Conservation (phyloP, 352 stramenopile species). For the Halophytophthora polymorphica region DNA sequence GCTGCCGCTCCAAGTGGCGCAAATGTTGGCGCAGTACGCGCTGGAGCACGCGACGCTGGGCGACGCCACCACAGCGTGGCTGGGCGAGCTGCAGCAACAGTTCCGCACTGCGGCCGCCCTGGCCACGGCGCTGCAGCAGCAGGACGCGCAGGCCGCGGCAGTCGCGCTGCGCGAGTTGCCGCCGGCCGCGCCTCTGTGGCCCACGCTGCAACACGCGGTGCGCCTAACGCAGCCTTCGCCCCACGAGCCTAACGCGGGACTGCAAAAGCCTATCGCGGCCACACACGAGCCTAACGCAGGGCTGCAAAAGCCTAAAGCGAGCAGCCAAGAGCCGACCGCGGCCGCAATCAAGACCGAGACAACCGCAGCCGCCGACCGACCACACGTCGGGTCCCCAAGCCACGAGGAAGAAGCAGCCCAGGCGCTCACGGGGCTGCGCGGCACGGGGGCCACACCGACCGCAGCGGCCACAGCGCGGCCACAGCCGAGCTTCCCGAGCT, state of each 20-base stretch:
- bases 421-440: constrained; percentile 68
- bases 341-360: constrained; percentile 1
- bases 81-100: constrained; percentile 49
- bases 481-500: constrained; percentile 28
- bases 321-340: not conserved
- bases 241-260: too few species aligned
- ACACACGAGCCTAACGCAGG: too few species aligned
- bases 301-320: not conserved
- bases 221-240: too few species aligned
- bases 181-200: constrained; percentile 22
- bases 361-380: constrained; percentile 4
- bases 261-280: too few species aligned
- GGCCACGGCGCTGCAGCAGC: constrained; percentile 32
- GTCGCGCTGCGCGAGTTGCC: constrained; percentile 37
- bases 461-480: constrained; percentile 21
- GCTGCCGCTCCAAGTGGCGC: constrained; percentile 49
- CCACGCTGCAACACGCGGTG: constrained; percentile 45
- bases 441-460: constrained; percentile 14
- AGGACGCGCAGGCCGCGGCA: constrained; percentile 36
- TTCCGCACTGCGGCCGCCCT: constrained; percentile 36
- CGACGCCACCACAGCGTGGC: constrained; percentile 47
- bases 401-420: constrained; percentile 70
- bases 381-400: constrained; percentile 27
- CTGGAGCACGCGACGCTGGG: constrained; percentile 47
- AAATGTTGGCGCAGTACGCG: constrained; percentile 53